These are phyloP conservation scores for Colletotrichum sp. DNA, from an alignment of 2,329 filamentous ascomycete species.

Conservation along the genomic window DNA sequence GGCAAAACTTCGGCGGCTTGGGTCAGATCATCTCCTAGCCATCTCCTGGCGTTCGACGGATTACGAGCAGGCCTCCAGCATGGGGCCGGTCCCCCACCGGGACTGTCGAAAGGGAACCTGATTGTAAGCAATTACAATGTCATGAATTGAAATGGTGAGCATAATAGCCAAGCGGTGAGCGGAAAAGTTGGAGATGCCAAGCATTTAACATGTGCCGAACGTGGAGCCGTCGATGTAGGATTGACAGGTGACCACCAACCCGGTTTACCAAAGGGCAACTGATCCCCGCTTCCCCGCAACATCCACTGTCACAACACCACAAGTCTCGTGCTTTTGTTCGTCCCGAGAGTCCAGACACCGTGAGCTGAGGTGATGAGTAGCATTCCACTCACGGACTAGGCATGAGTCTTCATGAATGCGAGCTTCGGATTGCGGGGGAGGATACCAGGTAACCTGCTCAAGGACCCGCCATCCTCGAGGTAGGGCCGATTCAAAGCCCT, in stretches of 20 bases:
- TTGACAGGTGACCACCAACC: conserved; percentile 17
- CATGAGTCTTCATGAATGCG: background rate
- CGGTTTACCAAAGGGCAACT: background rate
- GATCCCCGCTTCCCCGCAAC: background rate
- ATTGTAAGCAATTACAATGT: background rate
- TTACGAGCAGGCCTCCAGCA: background rate
- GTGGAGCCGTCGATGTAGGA: background rate
- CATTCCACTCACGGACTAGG: background rate
- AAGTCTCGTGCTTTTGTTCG: background rate
- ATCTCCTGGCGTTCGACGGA: background rate
- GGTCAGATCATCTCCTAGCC: background rate
- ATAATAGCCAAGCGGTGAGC: background rate
- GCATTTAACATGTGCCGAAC: conserved; percentile 6
- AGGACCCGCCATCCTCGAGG: background rate
- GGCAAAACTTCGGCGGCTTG: background rate
- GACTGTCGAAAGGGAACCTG: background rate
- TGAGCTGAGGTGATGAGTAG: background rate
- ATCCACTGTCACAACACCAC: background rate
- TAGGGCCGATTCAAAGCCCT: conserved; percentile 9
- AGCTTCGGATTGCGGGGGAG: background rate
- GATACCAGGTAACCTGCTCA: background rate
- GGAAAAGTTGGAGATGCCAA: background rate
- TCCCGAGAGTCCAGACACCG: background rate
- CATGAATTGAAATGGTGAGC: background rate
- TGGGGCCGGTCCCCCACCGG: background rate